Base-by-base conservation (phyloP, 176 grass and related monocot species). In the Triticum turgidum region DNA sequence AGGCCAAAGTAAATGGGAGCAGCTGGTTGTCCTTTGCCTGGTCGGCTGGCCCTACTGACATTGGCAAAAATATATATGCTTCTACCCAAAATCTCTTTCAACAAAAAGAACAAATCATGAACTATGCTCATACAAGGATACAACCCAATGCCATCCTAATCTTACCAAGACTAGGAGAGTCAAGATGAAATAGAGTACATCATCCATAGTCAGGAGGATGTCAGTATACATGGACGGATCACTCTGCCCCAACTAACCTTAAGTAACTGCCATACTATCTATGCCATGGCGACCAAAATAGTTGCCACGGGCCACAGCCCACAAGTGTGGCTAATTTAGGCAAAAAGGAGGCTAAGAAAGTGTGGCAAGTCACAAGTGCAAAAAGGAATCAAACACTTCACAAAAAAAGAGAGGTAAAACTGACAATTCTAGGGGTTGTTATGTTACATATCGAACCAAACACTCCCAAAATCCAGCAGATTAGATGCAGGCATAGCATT, bases 1-100 rank as follows among this genome's bases (percentile, higher is more conserved):
- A 34, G 25, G 51, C 51, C 51, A 54, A 54, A 54, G 15, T 18
- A 54, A 54, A 54, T 54, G 51, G 14, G 21, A 47, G 61, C 63
- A 80, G 65, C 56, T 66, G 65, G 30, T 67, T 75, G 44, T 33
- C 15, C 69, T 18, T 73, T 35, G 37, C 59, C 56, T 59, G 56
- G 56, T n/a, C 15, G 20, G 56, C n/a, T 65, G 75, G 27, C 33
- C 61, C n/a, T 80, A 65, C 41, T 22, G 74, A 85, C 80, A 76
- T 27, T 80, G 38, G 64, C 9, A 85, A 63, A 4, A 52, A 6
- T 30, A 71, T 35, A 62, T 49, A 29, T 70, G 7, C 3, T 47
- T 56, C 62, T 69, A 38, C 13, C 5, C 4, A 54, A 54, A 54
- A 65, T 61, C 27, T 61, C 12, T 75, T 58, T 47, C 59, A 76